Percentiles rank a stretch among this genome's conserved stretches.
Evolutionary conservation across 805 yeast species (phyloP).

Genomic region (Tetrapisispora fleetii): DNA sequence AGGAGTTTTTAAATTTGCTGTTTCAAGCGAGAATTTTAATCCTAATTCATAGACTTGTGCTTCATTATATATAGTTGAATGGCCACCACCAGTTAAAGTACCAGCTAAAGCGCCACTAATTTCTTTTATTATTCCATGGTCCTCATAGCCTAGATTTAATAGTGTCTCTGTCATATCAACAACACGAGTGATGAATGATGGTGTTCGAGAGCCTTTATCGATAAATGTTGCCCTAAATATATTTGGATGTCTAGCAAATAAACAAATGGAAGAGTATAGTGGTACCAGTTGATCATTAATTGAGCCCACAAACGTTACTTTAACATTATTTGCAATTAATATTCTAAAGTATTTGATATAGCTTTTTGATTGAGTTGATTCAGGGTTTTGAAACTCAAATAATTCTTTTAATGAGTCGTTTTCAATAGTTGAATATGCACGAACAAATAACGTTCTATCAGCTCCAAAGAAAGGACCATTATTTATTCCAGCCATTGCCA

Average conservation of each 20-base stretch:
- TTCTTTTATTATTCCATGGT: slow-evolving; percentile 80
- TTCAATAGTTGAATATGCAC: slow-evolving; percentile 86
- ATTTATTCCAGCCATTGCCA: slow-evolving; percentile 94
- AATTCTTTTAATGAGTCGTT: slow-evolving; percentile 77
- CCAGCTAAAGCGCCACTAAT: slow-evolving; percentile 76
- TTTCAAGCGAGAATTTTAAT: slow-evolving; percentile 61
- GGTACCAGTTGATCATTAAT: slow-evolving; percentile 93
- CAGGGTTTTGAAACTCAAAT: slow-evolving; percentile 76
- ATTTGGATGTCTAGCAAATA: slow-evolving; percentile 81
- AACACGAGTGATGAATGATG: slow-evolving; percentile 65
- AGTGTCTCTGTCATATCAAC: slow-evolving; percentile 65
- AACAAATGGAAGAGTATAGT: slow-evolving; percentile 73
- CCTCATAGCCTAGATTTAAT: slow-evolving; percentile 68
- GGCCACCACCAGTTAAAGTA: slow-evolving; percentile 91
- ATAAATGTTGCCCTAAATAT: slow-evolving; percentile 82
- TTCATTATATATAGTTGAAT: slow-evolving; percentile 80
- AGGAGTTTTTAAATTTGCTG: slow-evolving; percentile 46
- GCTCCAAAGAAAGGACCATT: slow-evolving; percentile 90
- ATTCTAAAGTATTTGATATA: slow-evolving; percentile 58
- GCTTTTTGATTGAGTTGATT: slow-evolving; percentile 60
- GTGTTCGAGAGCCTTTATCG: slow-evolving; percentile 72
- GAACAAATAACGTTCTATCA: slow-evolving; percentile 75
- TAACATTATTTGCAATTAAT: slow-evolving; percentile 60
- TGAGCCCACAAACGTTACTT: slow-evolving; percentile 76
- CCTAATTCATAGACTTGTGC: slow-evolving; percentile 77